Conservation (phyloP, 208 protist genomes). For the Crithidia expoeki region DNA sequence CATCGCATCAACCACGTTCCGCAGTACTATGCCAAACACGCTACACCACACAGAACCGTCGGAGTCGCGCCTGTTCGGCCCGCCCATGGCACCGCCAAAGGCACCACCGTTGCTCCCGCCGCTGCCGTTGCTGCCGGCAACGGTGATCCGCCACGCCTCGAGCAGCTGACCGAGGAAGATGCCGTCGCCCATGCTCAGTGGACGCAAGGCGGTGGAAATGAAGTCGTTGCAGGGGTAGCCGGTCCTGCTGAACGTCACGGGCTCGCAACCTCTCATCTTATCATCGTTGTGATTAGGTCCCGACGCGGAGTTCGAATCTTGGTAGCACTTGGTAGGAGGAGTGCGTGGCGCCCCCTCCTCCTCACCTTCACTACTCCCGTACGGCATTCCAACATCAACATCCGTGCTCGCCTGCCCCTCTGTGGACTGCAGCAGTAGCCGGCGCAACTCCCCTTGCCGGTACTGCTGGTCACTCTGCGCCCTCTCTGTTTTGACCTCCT, state of each 20-base stretch:
- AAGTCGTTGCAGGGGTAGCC: slow-evolving; percentile 26
- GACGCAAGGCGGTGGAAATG: slow-evolving; percentile 27
- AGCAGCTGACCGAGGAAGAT: slow-evolving; percentile 37
- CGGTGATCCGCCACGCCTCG: slow-evolving; percentile 33
- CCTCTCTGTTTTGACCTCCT: neutral
- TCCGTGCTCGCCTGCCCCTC: neutral
- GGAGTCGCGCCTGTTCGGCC: slow-evolving; percentile 17
- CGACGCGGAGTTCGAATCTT: too few species aligned
- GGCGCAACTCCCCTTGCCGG: neutral
- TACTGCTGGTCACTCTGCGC: neutral
- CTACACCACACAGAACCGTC: slow-evolving; percentile 18
- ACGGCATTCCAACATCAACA: neutral
- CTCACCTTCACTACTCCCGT: neutral
- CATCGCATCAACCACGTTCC: slow-evolving; percentile 23
- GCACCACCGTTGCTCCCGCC: neutral
- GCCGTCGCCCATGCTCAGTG: slow-evolving; percentile 36
- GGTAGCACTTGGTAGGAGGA: too few species aligned
- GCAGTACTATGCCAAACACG: slow-evolving; percentile 25
- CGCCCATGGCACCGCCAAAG: slow-evolving; percentile 10
- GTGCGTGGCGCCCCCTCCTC: neutral
- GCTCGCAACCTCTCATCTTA: neutral
- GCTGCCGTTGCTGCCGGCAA: slow-evolving; percentile 1
- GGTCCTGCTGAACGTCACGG: slow-evolving; percentile 3
- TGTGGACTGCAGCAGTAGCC: neutral
- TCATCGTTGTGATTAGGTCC: neutral